phyloP scores from a whole-genome alignment of 2,329 filamentous ascomycete species.

The Colletotrichum sp. region DNA sequence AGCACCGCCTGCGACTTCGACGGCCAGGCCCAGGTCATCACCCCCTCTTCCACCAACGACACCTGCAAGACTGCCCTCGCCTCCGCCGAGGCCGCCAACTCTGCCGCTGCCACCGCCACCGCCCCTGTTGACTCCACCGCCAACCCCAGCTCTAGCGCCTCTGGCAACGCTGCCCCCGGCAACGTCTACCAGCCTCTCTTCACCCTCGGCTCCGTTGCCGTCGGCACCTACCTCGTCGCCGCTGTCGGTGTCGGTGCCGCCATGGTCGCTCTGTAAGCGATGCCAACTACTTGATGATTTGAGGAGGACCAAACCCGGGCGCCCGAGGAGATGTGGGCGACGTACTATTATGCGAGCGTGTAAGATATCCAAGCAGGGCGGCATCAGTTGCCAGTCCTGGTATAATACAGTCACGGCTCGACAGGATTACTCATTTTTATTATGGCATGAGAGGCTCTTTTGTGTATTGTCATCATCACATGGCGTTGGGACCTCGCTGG shows the following conservation, averaged over 20 bases:
- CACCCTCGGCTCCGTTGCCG: constrained; percentile 49
- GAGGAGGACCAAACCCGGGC: neutral
- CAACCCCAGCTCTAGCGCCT: constrained; percentile 22
- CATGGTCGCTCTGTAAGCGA: constrained; percentile 57
- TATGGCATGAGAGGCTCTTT: constrained; percentile 16
- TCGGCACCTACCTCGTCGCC: constrained; percentile 57
- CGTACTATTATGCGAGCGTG: constrained; percentile 8
- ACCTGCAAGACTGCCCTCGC: constrained; percentile 64
- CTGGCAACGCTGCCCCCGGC: constrained; percentile 22
- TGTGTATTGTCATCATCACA: constrained; percentile 11
- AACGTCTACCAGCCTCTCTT: constrained; percentile 45
- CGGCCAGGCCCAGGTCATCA: constrained; percentile 65
- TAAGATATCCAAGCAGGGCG: constrained; percentile 15
- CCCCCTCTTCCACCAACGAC: constrained; percentile 48
- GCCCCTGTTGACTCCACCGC: constrained; percentile 35
- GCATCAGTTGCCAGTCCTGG: neutral
- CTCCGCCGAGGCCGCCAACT: constrained; percentile 65
- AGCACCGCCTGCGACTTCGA: constrained; percentile 73
- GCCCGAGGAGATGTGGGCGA: neutral
- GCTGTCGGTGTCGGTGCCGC: constrained; percentile 56
- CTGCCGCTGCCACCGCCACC: constrained; percentile 51
- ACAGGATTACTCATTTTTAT: neutral
- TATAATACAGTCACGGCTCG: constrained; percentile 19
- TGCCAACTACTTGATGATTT: neutral
- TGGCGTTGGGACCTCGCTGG: constrained; percentile 16